phyloP scores from a whole-genome alignment of 176 grass and related monocot genomes.

The Triticum timopheevii region DNA sequence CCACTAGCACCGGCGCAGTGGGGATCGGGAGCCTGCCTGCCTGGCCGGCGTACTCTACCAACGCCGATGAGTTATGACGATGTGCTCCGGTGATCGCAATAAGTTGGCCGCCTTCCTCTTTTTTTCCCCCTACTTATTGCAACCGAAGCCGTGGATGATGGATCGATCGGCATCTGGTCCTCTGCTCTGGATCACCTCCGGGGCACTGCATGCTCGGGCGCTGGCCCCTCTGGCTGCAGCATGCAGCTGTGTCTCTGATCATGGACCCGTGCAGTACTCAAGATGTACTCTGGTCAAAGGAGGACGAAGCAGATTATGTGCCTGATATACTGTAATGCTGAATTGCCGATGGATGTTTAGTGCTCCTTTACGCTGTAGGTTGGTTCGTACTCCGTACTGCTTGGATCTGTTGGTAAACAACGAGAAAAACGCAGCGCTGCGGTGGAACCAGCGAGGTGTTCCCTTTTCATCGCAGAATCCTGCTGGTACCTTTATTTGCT shows the following conservation, averaged over 20 bases:
- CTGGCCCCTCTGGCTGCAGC: not conserved
- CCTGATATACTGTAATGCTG: not conserved
- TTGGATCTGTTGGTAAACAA: too few species aligned
- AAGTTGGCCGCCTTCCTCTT: conserved; percentile 25
- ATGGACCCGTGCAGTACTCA: not conserved
- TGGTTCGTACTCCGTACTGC: too few species aligned
- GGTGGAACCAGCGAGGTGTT: too few species aligned
- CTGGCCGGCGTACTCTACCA: not conserved
- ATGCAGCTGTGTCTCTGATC: not conserved
- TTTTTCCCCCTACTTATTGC: not conserved
- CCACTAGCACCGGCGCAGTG: not conserved
- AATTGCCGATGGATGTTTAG: not conserved
- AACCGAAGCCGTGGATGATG: not conserved
- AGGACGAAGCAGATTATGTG: not conserved
- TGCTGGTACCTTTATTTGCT: not conserved
- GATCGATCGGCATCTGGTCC: not conserved
- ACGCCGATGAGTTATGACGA: conserved; percentile 27
- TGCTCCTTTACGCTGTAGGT: not conserved
- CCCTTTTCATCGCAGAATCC: too few species aligned
- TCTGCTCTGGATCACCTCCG: conserved; percentile 12
- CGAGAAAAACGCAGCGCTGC: too few species aligned
- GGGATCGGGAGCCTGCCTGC: not conserved
- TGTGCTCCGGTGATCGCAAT: conserved; percentile 24
- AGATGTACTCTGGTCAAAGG: conserved; percentile 25
- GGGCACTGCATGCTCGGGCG: not conserved